Evolutionary conservation across 495 filamentous ascomycete species (phyloP).

Genomic region (Penicillium simplicissimum): DNA sequence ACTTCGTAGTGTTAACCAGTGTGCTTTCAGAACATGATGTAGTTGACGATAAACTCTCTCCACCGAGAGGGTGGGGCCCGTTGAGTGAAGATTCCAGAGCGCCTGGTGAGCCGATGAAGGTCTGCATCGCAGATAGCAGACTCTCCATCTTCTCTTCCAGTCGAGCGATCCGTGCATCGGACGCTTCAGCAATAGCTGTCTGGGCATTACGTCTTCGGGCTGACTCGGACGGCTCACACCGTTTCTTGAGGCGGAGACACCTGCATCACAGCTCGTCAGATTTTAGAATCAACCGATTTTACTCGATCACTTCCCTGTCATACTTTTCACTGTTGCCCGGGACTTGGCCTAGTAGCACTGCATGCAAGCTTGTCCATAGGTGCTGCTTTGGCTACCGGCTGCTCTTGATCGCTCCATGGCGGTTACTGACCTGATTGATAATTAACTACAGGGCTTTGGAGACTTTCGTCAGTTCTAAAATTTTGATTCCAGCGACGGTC

Average conservation of each 20-base stretch:
- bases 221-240: constrained; percentile 38
- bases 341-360: constrained; percentile 36
- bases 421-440: too few relatives aligned
- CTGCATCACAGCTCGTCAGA: constrained; percentile 20
- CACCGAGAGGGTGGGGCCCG: neutral
- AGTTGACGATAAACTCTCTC: neutral
- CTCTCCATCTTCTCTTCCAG: constrained; percentile 43
- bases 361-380: constrained; percentile 32
- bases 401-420: constrained; percentile 16
- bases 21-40: neutral
- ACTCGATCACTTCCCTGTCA: constrained; percentile 19
- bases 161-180: constrained; percentile 48
- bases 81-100: constrained; percentile 6
- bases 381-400: constrained; percentile 10
- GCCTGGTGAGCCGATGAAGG: neutral
- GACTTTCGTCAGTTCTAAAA: too few relatives aligned
- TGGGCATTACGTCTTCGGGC: constrained; percentile 32
- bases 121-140: constrained; percentile 24
- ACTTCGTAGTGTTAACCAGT: too few relatives aligned
- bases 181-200: constrained; percentile 24
- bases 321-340: constrained; percentile 24
- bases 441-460: too few relatives aligned
- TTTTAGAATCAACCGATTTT: too few relatives aligned
- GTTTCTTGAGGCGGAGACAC: constrained; percentile 47
- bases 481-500: too few relatives aligned